Evolutionary conservation across 306 rosid species (phyloP), one percentile per base, ranked within the genome.

Genomic region (Comarum palustre): DNA sequence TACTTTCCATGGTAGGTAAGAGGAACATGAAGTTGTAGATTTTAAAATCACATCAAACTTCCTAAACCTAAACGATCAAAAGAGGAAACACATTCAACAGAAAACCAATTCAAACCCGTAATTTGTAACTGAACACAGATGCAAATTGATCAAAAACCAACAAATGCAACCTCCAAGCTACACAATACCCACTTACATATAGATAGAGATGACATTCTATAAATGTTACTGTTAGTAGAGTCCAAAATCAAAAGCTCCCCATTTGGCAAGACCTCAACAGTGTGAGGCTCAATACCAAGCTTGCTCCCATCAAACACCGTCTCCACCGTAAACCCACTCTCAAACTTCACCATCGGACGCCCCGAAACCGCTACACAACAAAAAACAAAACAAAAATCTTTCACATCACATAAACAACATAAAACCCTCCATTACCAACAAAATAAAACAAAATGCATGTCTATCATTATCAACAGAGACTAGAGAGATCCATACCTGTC

Each of bases 281-380:
- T 84, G 84, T 87, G 85, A 78, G 98, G 98, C 86, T 92, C 98
- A 65, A 92, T 82, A 58, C 96, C 98, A 76, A 88, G 98, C 86
- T 92, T 92, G 81, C 96, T 92, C 68, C 98, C 98, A 86, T 92
- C 98, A 70, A 92, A 92, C 83, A 92, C 98, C 4, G 98, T 92
- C 92, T 92, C 96, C 83, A 90, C 96, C 39, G 65, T 88, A 65
- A 85, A 88, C 17, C 98, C 98, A 86, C 96, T 84, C 86, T 92
- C 98, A 48, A 87, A 92, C 83, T 92, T 92, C 98, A 92, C 84
- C 91, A 88, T 72, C 38, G 96, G 88, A 82, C 89, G 86, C 57
- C 87, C 89, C 55, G 94, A 64, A 77, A 84, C 77, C 46, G 92
- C 96, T 90, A 82, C 85, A 72, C 25, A 38, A 6, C 39, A 36